A percentile compares a stretch with the other conserved stretches of the same genome.
phyloP scores from a whole-genome alignment of 106 monocot genomes.

The Platanthera guangdongensis region DNA sequence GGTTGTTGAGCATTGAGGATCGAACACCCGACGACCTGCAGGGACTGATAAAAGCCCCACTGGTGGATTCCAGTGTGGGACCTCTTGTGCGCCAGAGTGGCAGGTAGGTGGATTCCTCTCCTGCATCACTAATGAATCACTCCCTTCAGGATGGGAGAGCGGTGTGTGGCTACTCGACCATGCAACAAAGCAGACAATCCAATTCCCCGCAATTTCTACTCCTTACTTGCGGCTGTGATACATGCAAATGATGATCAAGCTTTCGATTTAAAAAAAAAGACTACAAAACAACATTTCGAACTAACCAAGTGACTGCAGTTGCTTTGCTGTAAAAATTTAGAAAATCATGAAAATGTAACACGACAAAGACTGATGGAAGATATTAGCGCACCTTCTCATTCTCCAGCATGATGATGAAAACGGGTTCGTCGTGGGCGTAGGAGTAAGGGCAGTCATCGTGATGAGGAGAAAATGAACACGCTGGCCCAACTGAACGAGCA shows the following conservation, averaged over 20 bases:
- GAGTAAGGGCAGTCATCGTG: constrained; percentile 41
- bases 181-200: too few species aligned
- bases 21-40: too few species aligned
- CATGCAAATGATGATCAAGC: not conserved
- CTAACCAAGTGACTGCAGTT: not conserved
- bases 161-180: too few species aligned
- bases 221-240: not conserved
- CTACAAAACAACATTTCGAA: not conserved
- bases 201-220: too few species aligned
- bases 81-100: too few species aligned
- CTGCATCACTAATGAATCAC: too few species aligned
- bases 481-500: constrained; percentile 22
- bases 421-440: constrained; percentile 39
- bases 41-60: too few species aligned
- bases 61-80: too few species aligned
- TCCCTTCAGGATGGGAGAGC: too few species aligned
- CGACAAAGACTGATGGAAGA: not conserved
- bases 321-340: not conserved
- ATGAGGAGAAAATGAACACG: constrained; percentile 48
- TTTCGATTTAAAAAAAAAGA: not conserved
- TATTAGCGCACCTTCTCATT: constrained; percentile 58
- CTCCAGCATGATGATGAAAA: constrained; percentile 64
- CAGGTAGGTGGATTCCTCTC: too few species aligned
- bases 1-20: too few species aligned
- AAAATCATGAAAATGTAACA: not conserved